phyloP scores from a whole-genome alignment of 345 rosid genomes.

The Salix koriyanagi region DNA sequence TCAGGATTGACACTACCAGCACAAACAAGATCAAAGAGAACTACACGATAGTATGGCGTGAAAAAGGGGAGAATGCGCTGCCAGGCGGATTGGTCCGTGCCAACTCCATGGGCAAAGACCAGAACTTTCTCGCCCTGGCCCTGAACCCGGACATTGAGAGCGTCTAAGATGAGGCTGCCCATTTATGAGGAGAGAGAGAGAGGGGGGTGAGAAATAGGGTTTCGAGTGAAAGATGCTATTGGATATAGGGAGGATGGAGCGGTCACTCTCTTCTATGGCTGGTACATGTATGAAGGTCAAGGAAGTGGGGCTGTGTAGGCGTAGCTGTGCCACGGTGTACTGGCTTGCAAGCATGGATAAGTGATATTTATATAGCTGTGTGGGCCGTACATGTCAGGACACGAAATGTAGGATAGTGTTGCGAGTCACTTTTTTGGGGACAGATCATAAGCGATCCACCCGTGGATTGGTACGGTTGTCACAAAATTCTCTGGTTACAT shows the following conservation, averaged over 20 bases:
- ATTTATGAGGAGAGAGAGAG: constrained; percentile 11
- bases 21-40: constrained; percentile 77
- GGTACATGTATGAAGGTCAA: not conserved
- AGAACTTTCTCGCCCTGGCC: constrained; percentile 64
- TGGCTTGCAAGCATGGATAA: no score
- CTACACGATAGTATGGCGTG: constrained; percentile 40
- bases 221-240: not conserved
- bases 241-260: not conserved
- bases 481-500: no score
- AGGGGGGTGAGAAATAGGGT: not conserved
- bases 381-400: no score
- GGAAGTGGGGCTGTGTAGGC: not conserved
- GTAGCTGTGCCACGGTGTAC: no score
- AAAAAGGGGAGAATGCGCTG: constrained; percentile 68
- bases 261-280: not conserved
- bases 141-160: constrained; percentile 61
- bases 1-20: constrained; percentile 89
- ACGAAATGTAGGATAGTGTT: no score
- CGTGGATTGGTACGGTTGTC: no score
- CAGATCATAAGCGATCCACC: no score
- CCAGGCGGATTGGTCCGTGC: constrained; percentile 91
- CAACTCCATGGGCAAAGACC: constrained; percentile 76
- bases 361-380: no score
- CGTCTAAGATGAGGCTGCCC: constrained; percentile 54
- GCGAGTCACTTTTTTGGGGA: no score